These are phyloP conservation scores for Brasenia schreberi DNA, from an alignment of 164 flowering plant species.

Conservation along the genomic window DNA sequence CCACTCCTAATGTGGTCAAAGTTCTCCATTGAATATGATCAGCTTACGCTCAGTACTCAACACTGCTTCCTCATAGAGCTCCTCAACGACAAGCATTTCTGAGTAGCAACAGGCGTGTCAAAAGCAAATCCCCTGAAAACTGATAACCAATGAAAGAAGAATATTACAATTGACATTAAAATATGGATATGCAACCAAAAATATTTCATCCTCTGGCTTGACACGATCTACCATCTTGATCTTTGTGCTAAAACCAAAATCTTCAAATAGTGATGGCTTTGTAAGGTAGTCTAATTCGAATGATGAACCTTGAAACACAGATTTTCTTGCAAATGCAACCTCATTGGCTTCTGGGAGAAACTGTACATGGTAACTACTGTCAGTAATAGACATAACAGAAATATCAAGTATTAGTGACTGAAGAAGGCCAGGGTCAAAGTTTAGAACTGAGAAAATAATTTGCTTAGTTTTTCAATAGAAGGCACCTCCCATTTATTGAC, in stretches of 20 bases:
- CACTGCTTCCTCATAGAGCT: conserved; percentile 81
- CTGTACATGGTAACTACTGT: conserved; percentile 22
- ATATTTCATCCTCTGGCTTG: conserved; percentile 77
- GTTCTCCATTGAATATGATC: conserved; percentile 92
- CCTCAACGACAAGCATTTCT: conserved; percentile 99
- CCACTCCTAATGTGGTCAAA: conserved; percentile 91
- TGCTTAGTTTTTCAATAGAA: no score
- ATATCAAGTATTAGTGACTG: not conserved
- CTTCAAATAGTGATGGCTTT: conserved; percentile 87
- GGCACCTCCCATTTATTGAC: no score
- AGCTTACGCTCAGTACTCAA: conserved; percentile 39
- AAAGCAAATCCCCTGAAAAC: not conserved
- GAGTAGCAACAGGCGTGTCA: not conserved
- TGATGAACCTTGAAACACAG: conserved; percentile 69
- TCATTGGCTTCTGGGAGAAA: conserved; percentile 96
- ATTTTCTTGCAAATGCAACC: conserved; percentile 68
- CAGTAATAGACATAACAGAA: not conserved
- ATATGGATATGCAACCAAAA: conserved; percentile 84
- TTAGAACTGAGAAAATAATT: no score
- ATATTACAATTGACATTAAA: conserved; percentile 76
- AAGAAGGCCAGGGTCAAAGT: not conserved
- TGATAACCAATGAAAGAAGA: not conserved
- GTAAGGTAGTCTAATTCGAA: conserved; percentile 85
- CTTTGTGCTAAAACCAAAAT: conserved; percentile 70
- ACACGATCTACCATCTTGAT: conserved; percentile 88